Percentiles rank a stretch among this genome's conserved stretches.
phyloP scores from a whole-genome alignment of 345 rosid genomes.

The Toxicodendron radicans region DNA sequence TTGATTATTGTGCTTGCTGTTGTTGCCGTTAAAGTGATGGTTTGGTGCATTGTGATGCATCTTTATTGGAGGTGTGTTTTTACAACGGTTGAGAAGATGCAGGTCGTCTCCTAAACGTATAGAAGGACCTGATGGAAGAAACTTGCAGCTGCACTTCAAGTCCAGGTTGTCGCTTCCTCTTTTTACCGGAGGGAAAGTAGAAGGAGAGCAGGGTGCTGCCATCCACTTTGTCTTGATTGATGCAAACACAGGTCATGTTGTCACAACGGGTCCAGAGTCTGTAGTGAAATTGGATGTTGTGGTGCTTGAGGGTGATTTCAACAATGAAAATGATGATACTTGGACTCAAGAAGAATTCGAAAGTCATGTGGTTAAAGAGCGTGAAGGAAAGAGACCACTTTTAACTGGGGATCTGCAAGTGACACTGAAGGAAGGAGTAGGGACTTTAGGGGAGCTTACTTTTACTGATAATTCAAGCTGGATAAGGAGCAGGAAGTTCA shows the following conservation, averaged over 20 bases:
- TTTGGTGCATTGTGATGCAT: background rate
- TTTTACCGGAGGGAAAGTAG: constrained; percentile 95
- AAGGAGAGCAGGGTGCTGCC: constrained; percentile 95
- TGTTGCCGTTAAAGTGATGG: background rate
- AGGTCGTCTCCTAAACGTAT: constrained; percentile 83
- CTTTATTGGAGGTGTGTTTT: background rate
- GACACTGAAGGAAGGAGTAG: constrained; percentile 84
- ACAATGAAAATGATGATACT: constrained; percentile 70
- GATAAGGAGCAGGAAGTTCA: constrained; percentile 96
- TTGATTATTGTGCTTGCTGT: constrained; percentile 3
- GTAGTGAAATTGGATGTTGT: constrained; percentile 71
- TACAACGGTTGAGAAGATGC: constrained; percentile 18
- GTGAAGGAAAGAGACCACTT: constrained; percentile 92
- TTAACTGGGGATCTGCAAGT: constrained; percentile 89
- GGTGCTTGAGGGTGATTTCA: constrained; percentile 97
- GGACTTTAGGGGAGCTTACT: constrained; percentile 88
- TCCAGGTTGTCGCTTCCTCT: constrained; percentile 87
- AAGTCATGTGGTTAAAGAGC: constrained; percentile 86
- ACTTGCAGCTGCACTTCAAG: constrained; percentile 78
- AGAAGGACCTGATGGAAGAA: constrained; percentile 80
- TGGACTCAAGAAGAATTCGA: constrained; percentile 92
- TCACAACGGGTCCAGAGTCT: constrained; percentile 81
- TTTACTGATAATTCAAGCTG: constrained; percentile 98
- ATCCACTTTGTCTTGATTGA: constrained; percentile 73
- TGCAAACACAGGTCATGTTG: constrained; percentile 60